Evolutionary conservation across 2,329 filamentous ascomycete species (phyloP), one percentile per base, ranked within the genome.

Genomic region (Dactylella cylindrospora): DNA sequence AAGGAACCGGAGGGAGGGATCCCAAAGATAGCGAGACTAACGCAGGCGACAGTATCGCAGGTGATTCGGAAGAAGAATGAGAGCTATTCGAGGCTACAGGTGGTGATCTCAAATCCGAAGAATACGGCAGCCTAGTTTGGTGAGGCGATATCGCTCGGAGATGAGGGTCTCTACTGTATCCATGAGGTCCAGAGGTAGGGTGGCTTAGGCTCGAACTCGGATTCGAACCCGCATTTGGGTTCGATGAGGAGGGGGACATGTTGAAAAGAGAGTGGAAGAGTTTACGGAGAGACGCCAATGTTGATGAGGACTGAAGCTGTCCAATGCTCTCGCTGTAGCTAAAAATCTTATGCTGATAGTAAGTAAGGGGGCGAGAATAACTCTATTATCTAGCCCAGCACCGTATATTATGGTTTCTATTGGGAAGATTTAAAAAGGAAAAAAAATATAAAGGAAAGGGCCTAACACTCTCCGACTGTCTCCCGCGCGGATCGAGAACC

Each of bases 251-350:
- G 17, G 53, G 51, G 45, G 53, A 39, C 57, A 62, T 62, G 17
- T 41, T 31, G 57, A 53, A 52, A 46, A 62, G 38, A 22, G 57
- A 62, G 22, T 43, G 39, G 31, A 62, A 19, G 26, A 54, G 45
- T 19, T 40, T 40, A 29, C 57, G 57, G 35, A 62, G 19, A 41
- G 43, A 47, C 57, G 57, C 57, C 57, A 62, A 43, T 19, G 47
- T 54, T 43, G 38, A 31, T 32, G 49, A 45, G n/a, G 49, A 39
- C 28, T 15, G 17, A 20, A 20, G 29, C 32, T 49, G 36, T 36
- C 52, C 17, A 36, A 26, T 45, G 49, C 46, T 49, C 29, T 15
- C 25, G 17, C 43, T 35, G 15, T 15, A 13, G 23, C 8, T 7
- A 23, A 23, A 23, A 15, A n/a, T n/a, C n/a, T n/a, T n/a, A n/a